Percentiles rank a stretch among this genome's conserved stretches.
phyloP scores from a whole-genome alignment of 2,329 filamentous ascomycete genomes.

The Boeremia lycopersici region DNA sequence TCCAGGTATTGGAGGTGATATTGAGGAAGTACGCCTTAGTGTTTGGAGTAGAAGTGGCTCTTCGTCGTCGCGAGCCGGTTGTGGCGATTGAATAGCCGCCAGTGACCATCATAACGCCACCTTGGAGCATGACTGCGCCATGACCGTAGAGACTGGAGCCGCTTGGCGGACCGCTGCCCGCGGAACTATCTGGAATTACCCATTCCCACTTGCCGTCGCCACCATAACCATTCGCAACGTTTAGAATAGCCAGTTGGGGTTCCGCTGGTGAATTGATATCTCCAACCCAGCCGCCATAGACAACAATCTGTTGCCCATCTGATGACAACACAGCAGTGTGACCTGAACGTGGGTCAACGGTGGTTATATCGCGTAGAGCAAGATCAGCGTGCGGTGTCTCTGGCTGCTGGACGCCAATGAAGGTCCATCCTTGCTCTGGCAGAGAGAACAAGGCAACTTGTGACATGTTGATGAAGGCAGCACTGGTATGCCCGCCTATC shows the following conservation, averaged over 20 bases:
- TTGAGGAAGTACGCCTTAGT: slow-evolving; percentile 65
- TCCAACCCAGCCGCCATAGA: slow-evolving; percentile 93
- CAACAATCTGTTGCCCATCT: slow-evolving; percentile 76
- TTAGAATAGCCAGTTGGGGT: slow-evolving; percentile 79
- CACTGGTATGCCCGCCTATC: slow-evolving; percentile 81
- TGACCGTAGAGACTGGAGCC: slow-evolving; percentile 65
- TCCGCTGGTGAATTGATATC: slow-evolving; percentile 75
- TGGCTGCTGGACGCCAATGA: slow-evolving; percentile 67
- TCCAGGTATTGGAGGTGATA: slow-evolving; percentile 64
- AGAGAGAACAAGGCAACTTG: slow-evolving; percentile 85
- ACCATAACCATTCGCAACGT: slow-evolving; percentile 76
- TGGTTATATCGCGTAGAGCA: slow-evolving; percentile 51
- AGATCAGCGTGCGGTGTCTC: slow-evolving; percentile 61
- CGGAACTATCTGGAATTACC: slow-evolving; percentile 62
- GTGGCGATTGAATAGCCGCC: slow-evolving; percentile 62
- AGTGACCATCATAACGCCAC: slow-evolving; percentile 65
- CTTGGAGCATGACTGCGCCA: slow-evolving; percentile 65
- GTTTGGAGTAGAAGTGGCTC: slow-evolving; percentile 48
- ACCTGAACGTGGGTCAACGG: slow-evolving; percentile 81
- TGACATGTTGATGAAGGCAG: slow-evolving; percentile 93
- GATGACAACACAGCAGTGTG: slow-evolving; percentile 83
- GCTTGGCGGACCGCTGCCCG: slow-evolving; percentile 49
- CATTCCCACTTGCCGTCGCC: slow-evolving; percentile 69
- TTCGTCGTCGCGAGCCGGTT: slow-evolving; percentile 42
- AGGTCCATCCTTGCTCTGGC: slow-evolving; percentile 86